Evolutionary conservation across 306 rosid genomes (phyloP).

Genomic region (Aeschynomene evenia): DNA sequence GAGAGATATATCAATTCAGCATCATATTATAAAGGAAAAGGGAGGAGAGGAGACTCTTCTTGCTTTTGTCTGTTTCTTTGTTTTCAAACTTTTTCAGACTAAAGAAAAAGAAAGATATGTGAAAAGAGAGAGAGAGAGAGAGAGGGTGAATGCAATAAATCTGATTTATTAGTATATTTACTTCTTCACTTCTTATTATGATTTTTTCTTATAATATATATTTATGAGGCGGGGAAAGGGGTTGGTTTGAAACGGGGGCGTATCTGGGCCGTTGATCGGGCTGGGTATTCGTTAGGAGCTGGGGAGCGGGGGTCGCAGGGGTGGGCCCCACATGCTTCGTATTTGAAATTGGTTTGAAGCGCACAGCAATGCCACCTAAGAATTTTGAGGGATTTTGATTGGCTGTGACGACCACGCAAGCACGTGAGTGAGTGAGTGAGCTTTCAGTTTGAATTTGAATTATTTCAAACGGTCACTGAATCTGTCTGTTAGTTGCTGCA

Average conservation of each 20-base stretch:
- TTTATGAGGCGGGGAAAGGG: conserved; percentile 62
- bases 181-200: conserved; percentile 12
- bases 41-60: neutral
- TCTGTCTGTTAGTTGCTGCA: conserved; percentile 37
- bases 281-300: conserved; percentile 45
- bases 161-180: neutral
- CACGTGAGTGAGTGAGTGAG: conserved; percentile 27
- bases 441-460: conserved; percentile 51
- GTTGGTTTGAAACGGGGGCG: conserved; percentile 49
- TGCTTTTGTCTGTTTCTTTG: neutral
- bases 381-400: conserved; percentile 20
- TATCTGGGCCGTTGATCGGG: conserved; percentile 58
- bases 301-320: conserved; percentile 65
- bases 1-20: conserved; percentile 3
- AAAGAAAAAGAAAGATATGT: neutral
- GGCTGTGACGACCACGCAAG: conserved; percentile 11
- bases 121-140: neutral
- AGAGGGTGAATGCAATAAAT: conserved; percentile 35
- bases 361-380: too few relatives aligned
- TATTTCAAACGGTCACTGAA: conserved; percentile 72
- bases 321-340: conserved; percentile 46
- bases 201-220: neutral
- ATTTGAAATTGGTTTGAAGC: conserved; percentile 2
- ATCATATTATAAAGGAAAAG: neutral
- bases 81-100: conserved; percentile 4